Percentiles rank a stretch among this genome's conserved stretches.
Conservation (phyloP, 805 yeast genomes). For the Candida nemodendra region DNA sequence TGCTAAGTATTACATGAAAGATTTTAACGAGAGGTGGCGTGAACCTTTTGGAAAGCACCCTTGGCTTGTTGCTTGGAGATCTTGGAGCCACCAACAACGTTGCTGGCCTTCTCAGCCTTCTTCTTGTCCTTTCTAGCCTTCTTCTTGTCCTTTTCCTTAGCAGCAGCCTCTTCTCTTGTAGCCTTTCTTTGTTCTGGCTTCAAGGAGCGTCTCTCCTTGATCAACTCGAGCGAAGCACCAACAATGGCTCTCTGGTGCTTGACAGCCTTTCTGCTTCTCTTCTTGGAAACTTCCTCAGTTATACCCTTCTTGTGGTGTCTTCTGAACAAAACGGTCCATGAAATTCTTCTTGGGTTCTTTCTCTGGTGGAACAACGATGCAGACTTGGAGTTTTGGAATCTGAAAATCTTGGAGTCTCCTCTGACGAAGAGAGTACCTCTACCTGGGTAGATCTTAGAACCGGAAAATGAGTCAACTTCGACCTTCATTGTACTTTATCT, state of each 20-base stretch:
- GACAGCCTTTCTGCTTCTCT: slow-evolving; percentile 95
- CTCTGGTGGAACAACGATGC: slow-evolving; percentile 98
- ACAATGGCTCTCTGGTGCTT: slow-evolving; percentile 99
- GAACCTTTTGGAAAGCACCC: slow-evolving; percentile 98
- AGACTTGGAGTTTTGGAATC: slow-evolving; percentile 97
- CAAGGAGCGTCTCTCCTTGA: slow-evolving; percentile 94
- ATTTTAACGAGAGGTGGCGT: slow-evolving; percentile 91
- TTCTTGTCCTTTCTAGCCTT: slow-evolving; percentile 91
- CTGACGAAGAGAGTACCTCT: slow-evolving; percentile 99
- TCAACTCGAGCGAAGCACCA: slow-evolving; percentile 98
- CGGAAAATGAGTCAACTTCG: slow-evolving; percentile 99
- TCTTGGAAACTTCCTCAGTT: slow-evolving; percentile 97
- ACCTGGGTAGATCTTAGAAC: slow-evolving; percentile 99
- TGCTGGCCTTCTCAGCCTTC: slow-evolving; percentile 89
- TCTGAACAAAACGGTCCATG: slow-evolving; percentile 99
- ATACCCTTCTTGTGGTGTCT: slow-evolving; percentile 99
- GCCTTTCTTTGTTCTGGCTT: slow-evolving; percentile 99
- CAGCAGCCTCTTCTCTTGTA: slow-evolving; percentile 87
- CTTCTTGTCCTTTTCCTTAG: slow-evolving; percentile 82
- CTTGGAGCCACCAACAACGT: slow-evolving; percentile 73
- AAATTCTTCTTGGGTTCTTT: slow-evolving; percentile 99
- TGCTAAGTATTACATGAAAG: not conserved
- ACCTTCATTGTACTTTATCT: slow-evolving; percentile 78
- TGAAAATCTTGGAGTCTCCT: slow-evolving; percentile 99
- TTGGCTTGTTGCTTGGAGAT: slow-evolving; percentile 94